A percentile compares a stretch with the other conserved stretches of the same genome.
phyloP scores from a whole-genome alignment of 306 rosid species.

The Citrullus mucosospermus region DNA sequence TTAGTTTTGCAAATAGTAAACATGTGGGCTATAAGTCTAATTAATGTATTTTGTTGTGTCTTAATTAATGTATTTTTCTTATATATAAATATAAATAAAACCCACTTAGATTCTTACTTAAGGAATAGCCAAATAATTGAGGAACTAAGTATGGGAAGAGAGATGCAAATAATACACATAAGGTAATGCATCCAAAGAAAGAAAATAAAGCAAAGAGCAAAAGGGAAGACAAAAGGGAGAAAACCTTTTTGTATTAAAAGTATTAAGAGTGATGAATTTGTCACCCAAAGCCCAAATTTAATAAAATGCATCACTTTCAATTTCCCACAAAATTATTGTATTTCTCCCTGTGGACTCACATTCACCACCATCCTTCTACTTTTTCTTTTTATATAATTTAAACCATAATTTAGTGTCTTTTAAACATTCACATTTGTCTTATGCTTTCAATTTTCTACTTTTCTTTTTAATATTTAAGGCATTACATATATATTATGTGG shows the following conservation, averaged over 20 bases:
- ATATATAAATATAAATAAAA: too few species aligned
- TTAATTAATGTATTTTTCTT: too few species aligned
- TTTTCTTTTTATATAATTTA: not conserved
- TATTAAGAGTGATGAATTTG: constrained; percentile 1
- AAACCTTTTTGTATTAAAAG: not conserved
- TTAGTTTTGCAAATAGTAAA: too few species aligned
- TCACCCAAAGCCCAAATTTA: not conserved
- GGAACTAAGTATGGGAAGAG: not conserved
- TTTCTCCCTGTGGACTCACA: not conserved
- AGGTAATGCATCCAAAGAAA: constrained; percentile 6
- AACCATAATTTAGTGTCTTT: not conserved
- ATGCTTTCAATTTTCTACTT: too few species aligned
- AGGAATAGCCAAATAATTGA: not conserved
- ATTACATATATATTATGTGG: too few species aligned
- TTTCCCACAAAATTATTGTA: constrained; percentile 1
- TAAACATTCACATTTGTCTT: too few species aligned
- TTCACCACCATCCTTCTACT: not conserved
- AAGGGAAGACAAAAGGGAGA: not conserved
- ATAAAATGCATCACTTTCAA: not conserved
- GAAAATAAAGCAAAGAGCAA: not conserved
- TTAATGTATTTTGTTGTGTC: too few species aligned
- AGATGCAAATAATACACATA: not conserved
- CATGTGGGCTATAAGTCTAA: too few species aligned
- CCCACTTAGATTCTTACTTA: not conserved
- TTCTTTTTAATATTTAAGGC: too few species aligned